Percentiles rank a stretch among this genome's conserved stretches.
These are phyloP conservation scores for Boletus sp. DNA, from an alignment of 768 basidiomycete species.

Conservation along the genomic window DNA sequence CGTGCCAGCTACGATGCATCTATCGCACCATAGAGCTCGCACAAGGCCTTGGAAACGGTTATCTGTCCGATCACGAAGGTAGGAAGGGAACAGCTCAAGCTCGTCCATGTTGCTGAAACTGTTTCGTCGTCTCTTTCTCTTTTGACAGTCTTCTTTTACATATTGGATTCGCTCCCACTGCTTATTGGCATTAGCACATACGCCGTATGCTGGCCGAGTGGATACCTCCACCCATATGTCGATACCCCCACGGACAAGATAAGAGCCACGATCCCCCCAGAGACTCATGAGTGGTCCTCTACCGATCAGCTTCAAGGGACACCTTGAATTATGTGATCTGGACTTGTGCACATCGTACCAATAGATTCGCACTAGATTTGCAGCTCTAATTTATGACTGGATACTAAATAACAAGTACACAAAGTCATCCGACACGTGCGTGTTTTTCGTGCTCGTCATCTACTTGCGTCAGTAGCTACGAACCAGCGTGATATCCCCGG, in stretches of 20 bases:
- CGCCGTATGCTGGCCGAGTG: constrained; percentile 28
- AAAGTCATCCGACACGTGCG: no score
- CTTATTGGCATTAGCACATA: constrained; percentile 26
- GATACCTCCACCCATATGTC: constrained; percentile 13
- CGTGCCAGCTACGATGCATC: constrained; percentile 22
- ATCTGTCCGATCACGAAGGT: constrained; percentile 27
- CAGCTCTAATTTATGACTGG: no score
- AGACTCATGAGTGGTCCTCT: no score
- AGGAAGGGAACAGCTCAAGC: neutral
- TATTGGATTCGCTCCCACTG: constrained; percentile 30
- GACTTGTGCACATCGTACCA: no score
- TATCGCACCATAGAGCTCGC: constrained; percentile 29
- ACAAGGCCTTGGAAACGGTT: constrained; percentile 16
- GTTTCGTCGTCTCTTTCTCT: neutral
- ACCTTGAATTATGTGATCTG: no score
- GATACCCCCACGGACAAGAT: neutral
- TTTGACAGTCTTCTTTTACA: constrained; percentile 27
- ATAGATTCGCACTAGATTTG: no score
- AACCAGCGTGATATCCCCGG: neutral
- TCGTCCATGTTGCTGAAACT: no score
- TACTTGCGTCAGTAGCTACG: no score
- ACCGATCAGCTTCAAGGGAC: no score
- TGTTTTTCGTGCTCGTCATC: no score
- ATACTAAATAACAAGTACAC: no score
- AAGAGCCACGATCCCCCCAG: neutral